phyloP scores from a whole-genome alignment of 1,284 basidiomycete species.

The Sutorius eximius region DNA sequence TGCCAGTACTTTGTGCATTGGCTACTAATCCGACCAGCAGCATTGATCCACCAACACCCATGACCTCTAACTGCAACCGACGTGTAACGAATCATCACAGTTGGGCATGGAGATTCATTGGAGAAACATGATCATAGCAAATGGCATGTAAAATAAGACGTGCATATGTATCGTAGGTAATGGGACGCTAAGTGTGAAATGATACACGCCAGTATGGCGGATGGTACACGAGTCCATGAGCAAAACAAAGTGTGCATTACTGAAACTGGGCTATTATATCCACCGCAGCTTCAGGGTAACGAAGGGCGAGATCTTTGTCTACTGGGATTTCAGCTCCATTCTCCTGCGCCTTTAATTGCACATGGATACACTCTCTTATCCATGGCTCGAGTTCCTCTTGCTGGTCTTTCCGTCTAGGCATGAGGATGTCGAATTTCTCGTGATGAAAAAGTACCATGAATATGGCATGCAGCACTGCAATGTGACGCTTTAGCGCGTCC shows the following conservation, averaged over 20 bases:
- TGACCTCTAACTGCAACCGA: not conserved
- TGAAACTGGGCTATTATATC: no score
- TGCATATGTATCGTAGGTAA: not conserved
- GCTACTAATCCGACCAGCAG: no score
- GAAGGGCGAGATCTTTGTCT: not conserved
- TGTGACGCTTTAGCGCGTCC: constrained; percentile 11
- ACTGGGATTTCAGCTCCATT: not conserved
- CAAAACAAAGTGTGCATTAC: not conserved
- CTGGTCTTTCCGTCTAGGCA: not conserved
- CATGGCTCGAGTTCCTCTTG: not conserved
- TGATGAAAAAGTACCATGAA: not conserved
- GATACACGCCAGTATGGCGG: no score
- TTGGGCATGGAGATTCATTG: not conserved
- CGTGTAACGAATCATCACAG: not conserved
- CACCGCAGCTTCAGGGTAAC: not conserved
- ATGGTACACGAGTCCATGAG: not conserved
- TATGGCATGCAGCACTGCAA: not conserved
- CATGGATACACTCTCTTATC: not conserved
- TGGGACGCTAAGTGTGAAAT: not conserved
- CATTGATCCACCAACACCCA: no score
- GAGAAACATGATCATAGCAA: not conserved
- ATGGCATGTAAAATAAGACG: not conserved
- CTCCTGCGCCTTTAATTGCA: not conserved
- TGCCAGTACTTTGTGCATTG: no score
- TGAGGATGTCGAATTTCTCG: not conserved